Conservation (phyloP, 495 filamentous ascomycete genomes). For the Aeminium ludgeri region DNA sequence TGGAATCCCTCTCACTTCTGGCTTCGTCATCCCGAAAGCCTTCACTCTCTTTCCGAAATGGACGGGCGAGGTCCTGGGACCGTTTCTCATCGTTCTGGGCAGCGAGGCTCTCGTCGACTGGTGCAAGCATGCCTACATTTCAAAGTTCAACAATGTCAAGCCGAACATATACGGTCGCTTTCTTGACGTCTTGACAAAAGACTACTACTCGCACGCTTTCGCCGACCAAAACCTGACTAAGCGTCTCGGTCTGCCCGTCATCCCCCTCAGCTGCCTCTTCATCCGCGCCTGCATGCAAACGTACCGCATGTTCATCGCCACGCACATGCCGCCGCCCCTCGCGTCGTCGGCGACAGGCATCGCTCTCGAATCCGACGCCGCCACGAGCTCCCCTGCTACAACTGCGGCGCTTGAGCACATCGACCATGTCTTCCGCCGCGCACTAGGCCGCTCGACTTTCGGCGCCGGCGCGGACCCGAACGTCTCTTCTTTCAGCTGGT, state of each 20-base stretch:
- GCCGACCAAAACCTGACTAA: conserved; percentile 76
- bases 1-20: conserved; percentile 29
- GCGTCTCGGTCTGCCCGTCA: conserved; percentile 76
- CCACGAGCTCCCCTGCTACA: conserved; percentile 45
- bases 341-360: conserved; percentile 50
- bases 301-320: conserved; percentile 94
- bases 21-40: conserved; percentile 61
- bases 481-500: conserved; percentile 20
- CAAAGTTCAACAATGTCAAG: conserved; percentile 93
- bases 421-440: conserved; percentile 55
- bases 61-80: conserved; percentile 74
- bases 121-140: conserved; percentile 94
- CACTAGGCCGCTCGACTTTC: conserved; percentile 49
- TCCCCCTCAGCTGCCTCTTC: conserved; percentile 87
- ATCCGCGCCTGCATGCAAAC: conserved; percentile 89
- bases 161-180: conserved; percentile 78
- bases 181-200: conserved; percentile 82
- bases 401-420: conserved; percentile 56
- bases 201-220: conserved; percentile 96
- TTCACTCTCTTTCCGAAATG: conserved; percentile 82
- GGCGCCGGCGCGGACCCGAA: conserved; percentile 28
- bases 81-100: conserved; percentile 81
- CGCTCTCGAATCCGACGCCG: conserved; percentile 37
- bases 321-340: conserved; percentile 56
- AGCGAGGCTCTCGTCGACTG: conserved; percentile 96